phyloP scores from a whole-genome alignment of 345 rosid genomes.

The Gossypium turneri region DNA sequence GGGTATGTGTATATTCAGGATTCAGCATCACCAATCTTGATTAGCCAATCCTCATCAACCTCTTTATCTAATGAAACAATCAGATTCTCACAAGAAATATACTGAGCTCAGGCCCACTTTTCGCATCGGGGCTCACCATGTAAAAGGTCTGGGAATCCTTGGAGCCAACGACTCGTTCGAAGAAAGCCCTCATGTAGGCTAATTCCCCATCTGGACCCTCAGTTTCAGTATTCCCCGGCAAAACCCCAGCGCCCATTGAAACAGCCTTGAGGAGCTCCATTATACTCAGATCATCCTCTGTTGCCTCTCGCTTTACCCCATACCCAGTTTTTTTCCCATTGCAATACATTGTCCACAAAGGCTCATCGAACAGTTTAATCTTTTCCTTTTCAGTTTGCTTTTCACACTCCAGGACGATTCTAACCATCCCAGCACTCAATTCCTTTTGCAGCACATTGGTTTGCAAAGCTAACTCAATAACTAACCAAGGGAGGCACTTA shows the following conservation, averaged over 20 bases:
- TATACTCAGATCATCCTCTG: conserved; percentile 60
- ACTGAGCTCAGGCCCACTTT: conserved; percentile 79
- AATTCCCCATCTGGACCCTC: conserved; percentile 72
- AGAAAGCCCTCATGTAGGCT: conserved; percentile 76
- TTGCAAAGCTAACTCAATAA: conserved; percentile 42
- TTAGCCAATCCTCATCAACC: neutral
- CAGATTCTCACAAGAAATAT: conserved; percentile 68
- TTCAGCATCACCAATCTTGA: no score
- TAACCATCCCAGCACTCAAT: conserved; percentile 52
- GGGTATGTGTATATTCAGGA: no score
- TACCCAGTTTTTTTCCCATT: neutral
- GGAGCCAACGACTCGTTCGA: conserved; percentile 74
- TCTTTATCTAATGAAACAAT: neutral
- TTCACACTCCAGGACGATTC: conserved; percentile 75
- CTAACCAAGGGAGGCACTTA: conserved; percentile 52
- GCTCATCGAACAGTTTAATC: conserved; percentile 51
- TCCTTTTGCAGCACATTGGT: conserved; percentile 38
- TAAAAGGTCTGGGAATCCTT: conserved; percentile 77
- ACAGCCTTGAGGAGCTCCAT: conserved; percentile 78
- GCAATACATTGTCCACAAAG: conserved; percentile 67
- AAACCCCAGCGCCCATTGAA: conserved; percentile 85
- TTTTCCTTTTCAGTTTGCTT: conserved; percentile 53
- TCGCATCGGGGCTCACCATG: conserved; percentile 82
- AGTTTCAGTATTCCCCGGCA: conserved; percentile 57
- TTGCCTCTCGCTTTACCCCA: conserved; percentile 17